Evolutionary conservation across 768 basidiomycete genomes (phyloP), one percentile per base, ranked within the genome.

Genomic region (Rhodotorula graminis): DNA sequence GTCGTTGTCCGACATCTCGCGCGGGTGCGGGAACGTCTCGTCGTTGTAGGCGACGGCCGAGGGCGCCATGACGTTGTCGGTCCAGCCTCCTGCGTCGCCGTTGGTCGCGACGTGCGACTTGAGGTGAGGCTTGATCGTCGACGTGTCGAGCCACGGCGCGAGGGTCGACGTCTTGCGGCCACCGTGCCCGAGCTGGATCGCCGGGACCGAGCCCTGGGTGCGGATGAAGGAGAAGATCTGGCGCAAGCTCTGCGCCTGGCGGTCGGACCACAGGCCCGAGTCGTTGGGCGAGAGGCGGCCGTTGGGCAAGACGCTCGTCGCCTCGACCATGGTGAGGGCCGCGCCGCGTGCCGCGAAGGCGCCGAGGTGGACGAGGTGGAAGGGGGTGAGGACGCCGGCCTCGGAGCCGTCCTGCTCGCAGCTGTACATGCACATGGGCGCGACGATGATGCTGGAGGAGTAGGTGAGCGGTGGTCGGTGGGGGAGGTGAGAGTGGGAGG

Each of bases 151-250:
- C 89, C 88, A 92, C 3, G 89, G 88, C 1, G 90, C 84, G 64
- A 85, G 83, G 0, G 87, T 88, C 16, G 86, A 88, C 0, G 89
- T 88, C 79, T 94, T 93, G n/a, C 90, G 83, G 0, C 90, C 90
- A 0, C 88, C 89, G 79, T 93, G 91, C 0, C 87, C 86, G 29
- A 93, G 86, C 79, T 93, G 92, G 46, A 93, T 84, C 2, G 89
- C 92, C 40, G 93, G 87, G 61, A 85, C 83, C 2, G 88, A 85
- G 16, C 86, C 88, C 60, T 90, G 89, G 0, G 85, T 82, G 76
- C 91, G 89, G 25, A 84, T 84, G 78, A 92, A 92, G 69, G 90
- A 83, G 62, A 90, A 88, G 66, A 92, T 87, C 44, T 87, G 85
- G 77, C 86, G 86, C 52, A 90, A 61, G 11, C 71, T 69, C 52